Base-by-base conservation (phyloP, 768 basidiomycete genomes). In the Russula lepida region DNA sequence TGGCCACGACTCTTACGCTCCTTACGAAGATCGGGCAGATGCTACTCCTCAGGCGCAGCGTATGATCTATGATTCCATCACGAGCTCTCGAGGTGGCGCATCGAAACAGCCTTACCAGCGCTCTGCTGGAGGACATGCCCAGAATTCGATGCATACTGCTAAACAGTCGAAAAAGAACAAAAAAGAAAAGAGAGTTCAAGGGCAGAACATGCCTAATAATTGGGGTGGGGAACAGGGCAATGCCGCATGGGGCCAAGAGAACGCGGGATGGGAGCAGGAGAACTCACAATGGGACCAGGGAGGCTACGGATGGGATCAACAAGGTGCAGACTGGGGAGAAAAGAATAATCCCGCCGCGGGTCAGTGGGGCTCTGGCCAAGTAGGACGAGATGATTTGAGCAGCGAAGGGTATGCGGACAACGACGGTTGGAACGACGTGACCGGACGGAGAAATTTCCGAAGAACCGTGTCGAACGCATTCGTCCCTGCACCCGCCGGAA, bases 151-250 rank as follows among this genome's bases (percentile, higher is more conserved):
- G 21, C 35, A 60, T 28, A 35, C 44, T 3, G 6, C 27, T 7
- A 60, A 56, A 54, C 59, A 60, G 17, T 52, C 32, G 37, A 63
- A 51, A 33, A 60, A 49, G 39, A 60, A 33, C 33, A 66, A 58
- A 35, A 59, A 35, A 46, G 53, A 56, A 55, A 68, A 37, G 59
- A 61, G 43, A 52, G 50, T 21, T 25, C 60, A 64, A 49, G 65
- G 51, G 30, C 57, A 56, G 41, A 35, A 7, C 33, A 19, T 30
- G 6, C 17, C 39, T 32, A 25, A 51, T 49, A 54, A 8, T 33
- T 60, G 54, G 39, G 53, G 39, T 35, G 39, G 47, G 8, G 56
- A 63, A 7, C 56, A 63, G 39, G 46, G 44, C 35, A 39, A 58
- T 37, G 6, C 44, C 21, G 50, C 25, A 15, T 58, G 33, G 54